Base-by-base conservation (phyloP, 441 rosid genomes). In the Geranium incanum region DNA sequence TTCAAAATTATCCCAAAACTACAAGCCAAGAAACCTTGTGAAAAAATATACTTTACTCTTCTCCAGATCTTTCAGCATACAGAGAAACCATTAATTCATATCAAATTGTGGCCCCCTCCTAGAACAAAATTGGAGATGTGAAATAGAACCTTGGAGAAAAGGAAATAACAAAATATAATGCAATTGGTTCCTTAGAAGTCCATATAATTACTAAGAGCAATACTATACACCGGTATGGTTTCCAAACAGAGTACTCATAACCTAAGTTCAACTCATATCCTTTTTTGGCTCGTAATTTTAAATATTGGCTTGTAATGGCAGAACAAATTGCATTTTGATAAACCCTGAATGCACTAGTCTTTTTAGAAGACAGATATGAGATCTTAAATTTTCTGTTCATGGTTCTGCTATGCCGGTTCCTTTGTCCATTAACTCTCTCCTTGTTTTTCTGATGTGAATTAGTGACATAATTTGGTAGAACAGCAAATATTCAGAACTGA, bases 181-280 rank as follows among this genome's bases (percentile, higher is more conserved):
- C 18, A n/a, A 16, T 15, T 52, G 60, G 60, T 52, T 50, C n/a
- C 4, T 15, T 52, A 52, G 19, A 52, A n/a, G 18, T 52, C 15
- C 6, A n/a, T 3, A 13, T 39, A 52, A 52, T n/a, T 52, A 16
- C 60, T 12, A 13, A 52, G n/a, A 52, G 60, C n/a, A 52, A 52
- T 12, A 12, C 59, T 13, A 39, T 50, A 4, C 18, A 52, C 5
- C 16, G 13, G 19, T 4, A n/a, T 52, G 60, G 60, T 15, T 52
- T 13, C 18, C 60, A 1, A 52, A 4, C 1, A 15, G 60, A 52
- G 60, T 13, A 52, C 16, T 52, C 60, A 15, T n/a, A 52, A 52
- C 60, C 60, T 15, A 52, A 13, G 16, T 52, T 52, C 60, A 52
- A 52, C 60, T n/a, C n/a, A 12, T 52, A 52, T n/a, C 60, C 60